A percentile compares a stretch with the other conserved stretches of the same genome.
These are phyloP conservation scores for Polymyxa betae DNA, from an alignment of 208 protist species.

Conservation along the genomic window DNA sequence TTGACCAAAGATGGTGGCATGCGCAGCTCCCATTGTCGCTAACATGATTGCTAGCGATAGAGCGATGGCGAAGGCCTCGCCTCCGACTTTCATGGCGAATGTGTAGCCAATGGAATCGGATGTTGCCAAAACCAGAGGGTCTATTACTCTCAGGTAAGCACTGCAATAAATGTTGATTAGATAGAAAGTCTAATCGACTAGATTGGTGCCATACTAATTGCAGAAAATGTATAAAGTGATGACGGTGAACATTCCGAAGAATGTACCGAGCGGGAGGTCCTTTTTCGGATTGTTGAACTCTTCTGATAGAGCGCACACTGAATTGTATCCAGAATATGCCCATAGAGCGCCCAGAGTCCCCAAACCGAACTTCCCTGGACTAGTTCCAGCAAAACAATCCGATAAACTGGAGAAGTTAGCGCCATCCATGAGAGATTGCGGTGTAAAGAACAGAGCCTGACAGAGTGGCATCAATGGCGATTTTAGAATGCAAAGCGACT, in stretches of 20 bases:
- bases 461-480: neutral
- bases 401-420: neutral
- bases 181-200: neutral
- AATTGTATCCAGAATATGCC: conserved; percentile 12
- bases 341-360: neutral
- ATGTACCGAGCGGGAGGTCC: neutral
- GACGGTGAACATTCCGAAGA: neutral
- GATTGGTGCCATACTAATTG: neutral
- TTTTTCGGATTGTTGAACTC: conserved; percentile 18
- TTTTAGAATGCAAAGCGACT: neutral
- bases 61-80: neutral
- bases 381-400: neutral
- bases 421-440: neutral
- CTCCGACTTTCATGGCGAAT: conserved; percentile 5
- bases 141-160: neutral
- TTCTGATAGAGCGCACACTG: conserved; percentile 31
- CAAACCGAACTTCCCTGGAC: neutral
- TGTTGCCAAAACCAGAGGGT: neutral
- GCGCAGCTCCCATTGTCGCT: neutral
- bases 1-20: neutral
- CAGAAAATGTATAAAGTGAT: neutral
- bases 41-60: neutral
- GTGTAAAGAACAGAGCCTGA: neutral
- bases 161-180: neutral
- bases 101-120: conserved; percentile 15